Percentiles rank a stretch among this genome's conserved stretches.
phyloP scores from a whole-genome alignment of 2,329 filamentous ascomycete genomes.

The Biscogniauxia mediterranea region DNA sequence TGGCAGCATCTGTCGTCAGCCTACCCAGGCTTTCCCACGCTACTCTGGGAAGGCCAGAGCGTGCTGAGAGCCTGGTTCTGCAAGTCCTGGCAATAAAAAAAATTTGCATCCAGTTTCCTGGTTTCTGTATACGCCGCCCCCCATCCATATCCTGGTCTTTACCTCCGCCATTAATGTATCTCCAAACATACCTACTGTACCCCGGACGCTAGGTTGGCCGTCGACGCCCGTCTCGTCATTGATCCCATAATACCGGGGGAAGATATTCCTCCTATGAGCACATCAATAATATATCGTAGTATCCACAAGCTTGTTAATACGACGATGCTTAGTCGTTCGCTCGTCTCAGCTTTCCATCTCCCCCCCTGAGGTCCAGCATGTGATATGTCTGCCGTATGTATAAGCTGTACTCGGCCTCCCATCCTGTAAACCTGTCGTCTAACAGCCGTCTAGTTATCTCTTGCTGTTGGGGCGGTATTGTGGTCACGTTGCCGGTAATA shows the following conservation, averaged over 20 bases:
- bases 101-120: constrained; percentile 14
- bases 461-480: neutral
- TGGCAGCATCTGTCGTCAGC: constrained; percentile 3
- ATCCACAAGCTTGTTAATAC: neutral
- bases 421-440: neutral
- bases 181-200: neutral
- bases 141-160: constrained; percentile 1
- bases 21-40: neutral
- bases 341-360: neutral
- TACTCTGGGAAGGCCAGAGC: constrained; percentile 9
- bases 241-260: neutral
- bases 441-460: neutral
- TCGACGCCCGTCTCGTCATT: neutral
- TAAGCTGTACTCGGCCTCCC: neutral
- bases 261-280: constrained; percentile 16
- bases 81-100: constrained; percentile 9
- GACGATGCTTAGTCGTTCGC: neutral
- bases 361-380: neutral
- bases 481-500: constrained; percentile 3
- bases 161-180: constrained; percentile 4
- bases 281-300: neutral
- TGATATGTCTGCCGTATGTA: neutral
- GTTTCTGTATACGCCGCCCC: constrained; percentile 8
- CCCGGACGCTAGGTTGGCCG: neutral
- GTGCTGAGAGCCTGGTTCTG: constrained; percentile 2